A percentile compares a stretch with the other conserved stretches of the same genome.
Evolutionary conservation across 768 basidiomycete genomes (phyloP).

Genomic region (Pleurotus citrinopileatus): DNA sequence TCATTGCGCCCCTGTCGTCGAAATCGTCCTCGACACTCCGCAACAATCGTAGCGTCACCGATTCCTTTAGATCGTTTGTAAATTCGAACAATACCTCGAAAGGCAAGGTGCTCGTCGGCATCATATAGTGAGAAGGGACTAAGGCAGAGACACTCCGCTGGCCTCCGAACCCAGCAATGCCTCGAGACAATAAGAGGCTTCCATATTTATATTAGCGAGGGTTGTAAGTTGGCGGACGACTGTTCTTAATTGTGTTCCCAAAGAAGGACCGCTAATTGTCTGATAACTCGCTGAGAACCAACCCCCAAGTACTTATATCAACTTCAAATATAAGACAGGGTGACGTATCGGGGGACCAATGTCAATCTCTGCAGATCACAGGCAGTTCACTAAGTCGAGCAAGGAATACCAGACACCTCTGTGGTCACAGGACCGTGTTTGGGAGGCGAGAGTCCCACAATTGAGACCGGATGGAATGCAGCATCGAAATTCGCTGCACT

Average conservation of each 20-base stretch:
- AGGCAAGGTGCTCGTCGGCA: constrained; percentile 48
- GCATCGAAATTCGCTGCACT: too few species aligned
- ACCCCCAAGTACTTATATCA: too few species aligned
- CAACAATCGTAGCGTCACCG: constrained; percentile 37
- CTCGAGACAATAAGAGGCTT: constrained; percentile 8
- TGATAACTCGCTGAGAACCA: neutral
- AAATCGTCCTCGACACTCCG: constrained; percentile 24
- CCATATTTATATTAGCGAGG: constrained; percentile 1
- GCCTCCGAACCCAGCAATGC: neutral
- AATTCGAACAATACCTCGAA: constrained; percentile 55
- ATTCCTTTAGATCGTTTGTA: constrained; percentile 41
- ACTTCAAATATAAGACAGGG: too few species aligned
- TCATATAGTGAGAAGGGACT: constrained; percentile 15
- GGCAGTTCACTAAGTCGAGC: too few species aligned
- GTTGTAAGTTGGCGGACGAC: neutral
- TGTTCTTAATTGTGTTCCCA: constrained; percentile 16
- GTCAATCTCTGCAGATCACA: too few species aligned
- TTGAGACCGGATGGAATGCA: too few species aligned
- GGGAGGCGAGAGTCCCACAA: too few species aligned
- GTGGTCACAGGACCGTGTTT: too few species aligned
- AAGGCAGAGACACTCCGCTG: neutral
- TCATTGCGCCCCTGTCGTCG: constrained; percentile 26
- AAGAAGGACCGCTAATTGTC: constrained; percentile 17
- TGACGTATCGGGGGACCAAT: too few species aligned
- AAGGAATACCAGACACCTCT: too few species aligned